Evolutionary conservation across 306 rosid genomes (phyloP).

Genomic region (Ammopiptanthus mongolicus): DNA sequence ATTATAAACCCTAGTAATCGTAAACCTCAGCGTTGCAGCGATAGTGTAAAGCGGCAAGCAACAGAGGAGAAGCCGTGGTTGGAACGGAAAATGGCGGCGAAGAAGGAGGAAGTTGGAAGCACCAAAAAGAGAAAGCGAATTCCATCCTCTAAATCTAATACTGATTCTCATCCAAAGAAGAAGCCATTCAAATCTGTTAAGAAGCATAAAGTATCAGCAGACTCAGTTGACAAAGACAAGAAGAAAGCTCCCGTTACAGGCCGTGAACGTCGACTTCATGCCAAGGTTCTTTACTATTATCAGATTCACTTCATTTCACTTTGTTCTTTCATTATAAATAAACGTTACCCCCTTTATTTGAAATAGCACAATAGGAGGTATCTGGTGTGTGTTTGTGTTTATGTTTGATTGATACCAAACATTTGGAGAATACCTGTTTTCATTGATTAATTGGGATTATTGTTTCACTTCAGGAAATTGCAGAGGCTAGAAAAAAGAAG

Average conservation of each 20-base stretch:
- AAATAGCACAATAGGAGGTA: not conserved
- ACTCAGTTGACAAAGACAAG: slow-evolving; percentile 24
- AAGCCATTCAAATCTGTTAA: slow-evolving; percentile 23
- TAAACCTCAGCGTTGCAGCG: slow-evolving; percentile 7
- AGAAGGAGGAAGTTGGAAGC: slow-evolving; percentile 29
- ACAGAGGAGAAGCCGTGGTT: not conserved
- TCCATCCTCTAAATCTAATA: slow-evolving; percentile 23
- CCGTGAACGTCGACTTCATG: slow-evolving; percentile 62
- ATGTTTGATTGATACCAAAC: not conserved
- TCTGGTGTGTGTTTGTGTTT: not conserved
- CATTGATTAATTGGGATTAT: not conserved
- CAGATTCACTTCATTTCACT: not conserved
- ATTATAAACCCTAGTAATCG: slow-evolving; percentile 27
- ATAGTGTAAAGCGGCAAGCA: not conserved
- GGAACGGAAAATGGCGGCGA: slow-evolving; percentile 55
- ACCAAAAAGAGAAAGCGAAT: slow-evolving; percentile 58
- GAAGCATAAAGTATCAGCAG: slow-evolving; percentile 21
- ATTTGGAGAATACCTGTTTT: not conserved
- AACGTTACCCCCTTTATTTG: no score
- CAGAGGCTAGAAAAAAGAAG: slow-evolving; percentile 86
- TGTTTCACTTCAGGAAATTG: slow-evolving; percentile 57
- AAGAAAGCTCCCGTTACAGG: slow-evolving; percentile 36
- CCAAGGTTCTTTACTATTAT: slow-evolving; percentile 48
- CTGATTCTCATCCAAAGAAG: slow-evolving; percentile 33
- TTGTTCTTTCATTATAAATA: not conserved